Base-by-base conservation (phyloP, 352 stramenopile species). In the Pythium rishiriense region DNA sequence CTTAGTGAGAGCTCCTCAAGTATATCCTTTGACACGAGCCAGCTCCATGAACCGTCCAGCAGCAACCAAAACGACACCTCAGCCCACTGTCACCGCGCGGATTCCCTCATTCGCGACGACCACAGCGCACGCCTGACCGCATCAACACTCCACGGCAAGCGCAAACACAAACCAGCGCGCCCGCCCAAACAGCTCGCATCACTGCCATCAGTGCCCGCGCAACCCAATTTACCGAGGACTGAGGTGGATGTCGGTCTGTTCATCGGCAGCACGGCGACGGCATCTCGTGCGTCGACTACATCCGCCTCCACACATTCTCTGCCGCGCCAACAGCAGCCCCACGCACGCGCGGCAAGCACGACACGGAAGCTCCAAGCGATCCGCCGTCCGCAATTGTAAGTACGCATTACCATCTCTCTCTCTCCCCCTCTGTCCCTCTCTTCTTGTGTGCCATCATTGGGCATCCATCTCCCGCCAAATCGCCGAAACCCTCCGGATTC, bases 1-100 rank as follows among this genome's bases (percentile, higher is more conserved):
- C 45, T 68, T 6, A 46, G 10, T 17, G 26, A 61, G 29, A 62
- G 43, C 37, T 46, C 61, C 4, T 62, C 61, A 1, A 4, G 19
- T 4, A 9, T 68, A 19, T 15, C 31, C 9, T 52, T 62, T 25
- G 51, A 50, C 37, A 51, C 45, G 15, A 29, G 42, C 15, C 19
- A 41, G 26, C 31, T 53, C 1, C 21, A 29, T 8, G 22, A 58
- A 1, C 52, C 4, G 22, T 21, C 7, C 12, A 39, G 25, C 12
- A 39, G 25, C 26, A 52, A 58, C 21, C 55, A 68, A 39, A 43
- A 50, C 50, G 42, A 61, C 25, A 25, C 39, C 3, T 12, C 21
- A n/a, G n/a, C n/a, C 19, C 10, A 22, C 1, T 19, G 21, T 26
- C 25, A 7, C 9, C 24, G 24, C 12, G 5, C 19, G 4, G 28